These are phyloP conservation scores for Mikania micrantha DNA, from an alignment of 129 eudicot species.

Conservation along the genomic window DNA sequence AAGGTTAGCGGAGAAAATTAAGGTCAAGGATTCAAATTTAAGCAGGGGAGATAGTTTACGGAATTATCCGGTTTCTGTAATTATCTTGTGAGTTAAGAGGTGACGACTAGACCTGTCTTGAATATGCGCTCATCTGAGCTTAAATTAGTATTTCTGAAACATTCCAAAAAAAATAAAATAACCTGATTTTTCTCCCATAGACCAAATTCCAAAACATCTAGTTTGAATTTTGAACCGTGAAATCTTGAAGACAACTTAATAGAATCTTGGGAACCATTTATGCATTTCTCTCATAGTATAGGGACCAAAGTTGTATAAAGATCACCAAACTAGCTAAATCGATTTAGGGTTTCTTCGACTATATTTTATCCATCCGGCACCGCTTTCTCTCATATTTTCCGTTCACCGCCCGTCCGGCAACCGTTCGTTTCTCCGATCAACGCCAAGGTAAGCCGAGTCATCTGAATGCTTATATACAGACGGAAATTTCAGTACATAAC, in stretches of 20 bases:
- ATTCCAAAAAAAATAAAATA: too few species aligned
- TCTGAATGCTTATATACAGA: background rate
- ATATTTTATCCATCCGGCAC: background rate
- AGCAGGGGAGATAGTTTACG: too few species aligned
- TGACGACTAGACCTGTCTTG: too few species aligned
- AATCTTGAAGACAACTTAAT: background rate
- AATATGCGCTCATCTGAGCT: too few species aligned
- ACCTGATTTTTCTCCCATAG: too few species aligned
- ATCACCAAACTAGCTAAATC: background rate
- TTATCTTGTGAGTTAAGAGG: too few species aligned
- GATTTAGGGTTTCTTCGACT: constrained; percentile 23
- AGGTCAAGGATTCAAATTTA: too few species aligned
- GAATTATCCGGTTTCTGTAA: too few species aligned
- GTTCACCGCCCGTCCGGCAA: constrained; percentile 16
- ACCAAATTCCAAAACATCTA: too few species aligned
- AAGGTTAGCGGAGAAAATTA: too few species aligned
- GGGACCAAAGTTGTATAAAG: constrained; percentile 4
- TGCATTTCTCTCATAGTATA: background rate
- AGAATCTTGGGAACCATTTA: background rate
- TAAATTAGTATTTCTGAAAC: too few species aligned
- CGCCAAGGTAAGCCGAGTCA: constrained; percentile 16
- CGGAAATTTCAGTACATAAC: background rate
- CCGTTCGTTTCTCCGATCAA: background rate
- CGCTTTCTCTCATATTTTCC: constrained; percentile 6
- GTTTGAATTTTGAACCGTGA: background rate